Conservation (phyloP, 306 rosid genomes). For the Quercus engelmannii region DNA sequence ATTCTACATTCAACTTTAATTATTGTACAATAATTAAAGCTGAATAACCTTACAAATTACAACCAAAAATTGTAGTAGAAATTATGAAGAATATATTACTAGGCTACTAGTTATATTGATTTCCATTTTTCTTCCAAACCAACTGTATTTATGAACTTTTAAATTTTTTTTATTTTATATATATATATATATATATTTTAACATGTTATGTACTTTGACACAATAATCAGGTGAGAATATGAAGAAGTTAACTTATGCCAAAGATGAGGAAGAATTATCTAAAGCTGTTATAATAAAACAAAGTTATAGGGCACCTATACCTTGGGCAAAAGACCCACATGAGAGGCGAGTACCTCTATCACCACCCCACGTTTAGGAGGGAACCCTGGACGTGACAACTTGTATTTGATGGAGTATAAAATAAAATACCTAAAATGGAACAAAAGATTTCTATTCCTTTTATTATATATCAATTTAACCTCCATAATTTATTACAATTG, state of each 20-base stretch:
- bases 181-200: background rate
- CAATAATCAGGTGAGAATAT: background rate
- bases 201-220: background rate
- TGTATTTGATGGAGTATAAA: too few species aligned
- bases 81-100: background rate
- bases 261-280: background rate
- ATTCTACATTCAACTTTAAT: too few species aligned
- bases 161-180: too few species aligned
- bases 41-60: background rate
- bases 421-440: too few species aligned
- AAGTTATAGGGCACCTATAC: background rate
- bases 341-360: fast-evolving
- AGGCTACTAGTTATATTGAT: background rate
- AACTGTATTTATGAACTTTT: background rate
- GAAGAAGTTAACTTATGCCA: too few species aligned
- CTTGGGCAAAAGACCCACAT: too few species aligned
- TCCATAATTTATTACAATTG: too few species aligned
- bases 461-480: too few species aligned
- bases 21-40: too few species aligned
- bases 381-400: too few species aligned
- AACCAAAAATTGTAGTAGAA: background rate
- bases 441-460: too few species aligned
- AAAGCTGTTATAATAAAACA: background rate
- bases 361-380: too few species aligned
- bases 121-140: background rate